These are phyloP conservation scores for Metarhizium brunneum DNA, from an alignment of 2,329 filamentous ascomycete species.

Conservation along the genomic window DNA sequence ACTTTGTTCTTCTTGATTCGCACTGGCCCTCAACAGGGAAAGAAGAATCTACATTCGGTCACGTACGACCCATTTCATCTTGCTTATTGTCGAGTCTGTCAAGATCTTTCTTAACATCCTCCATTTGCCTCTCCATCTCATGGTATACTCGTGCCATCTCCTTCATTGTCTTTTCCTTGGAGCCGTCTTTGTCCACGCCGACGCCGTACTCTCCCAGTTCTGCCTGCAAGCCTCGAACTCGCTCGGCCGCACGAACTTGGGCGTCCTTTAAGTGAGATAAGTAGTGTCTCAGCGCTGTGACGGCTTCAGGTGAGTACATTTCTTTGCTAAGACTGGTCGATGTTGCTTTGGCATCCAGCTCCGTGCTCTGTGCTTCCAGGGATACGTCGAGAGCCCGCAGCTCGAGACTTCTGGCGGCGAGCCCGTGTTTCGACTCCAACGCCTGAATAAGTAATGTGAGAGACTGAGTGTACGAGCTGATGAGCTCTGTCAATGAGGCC, in stretches of 20 bases:
- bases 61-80: neutral
- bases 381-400: slow-evolving; percentile 37
- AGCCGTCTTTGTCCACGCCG: slow-evolving; percentile 20
- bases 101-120: slow-evolving; percentile 40
- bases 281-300: slow-evolving; percentile 36
- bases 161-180: slow-evolving; percentile 39
- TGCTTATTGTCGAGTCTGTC: slow-evolving; percentile 17
- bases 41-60: neutral
- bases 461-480: slow-evolving; percentile 28
- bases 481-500: slow-evolving; percentile 26
- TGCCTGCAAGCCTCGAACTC: slow-evolving; percentile 27
- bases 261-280: slow-evolving; percentile 39
- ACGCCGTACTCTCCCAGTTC: slow-evolving; percentile 44
- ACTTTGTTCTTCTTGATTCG: neutral
- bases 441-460: slow-evolving; percentile 35
- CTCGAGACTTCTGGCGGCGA: slow-evolving; percentile 40
- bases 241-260: slow-evolving; percentile 33
- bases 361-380: slow-evolving; percentile 32
- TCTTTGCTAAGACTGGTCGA: slow-evolving; percentile 25
- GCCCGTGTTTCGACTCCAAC: slow-evolving; percentile 46
- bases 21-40: neutral
- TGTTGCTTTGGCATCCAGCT: slow-evolving; percentile 26
- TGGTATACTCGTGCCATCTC: slow-evolving; percentile 43
- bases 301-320: slow-evolving; percentile 36
- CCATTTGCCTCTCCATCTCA: slow-evolving; percentile 39